Conservation (phyloP, 495 filamentous ascomycete species). For the Tuber calosporum region DNA sequence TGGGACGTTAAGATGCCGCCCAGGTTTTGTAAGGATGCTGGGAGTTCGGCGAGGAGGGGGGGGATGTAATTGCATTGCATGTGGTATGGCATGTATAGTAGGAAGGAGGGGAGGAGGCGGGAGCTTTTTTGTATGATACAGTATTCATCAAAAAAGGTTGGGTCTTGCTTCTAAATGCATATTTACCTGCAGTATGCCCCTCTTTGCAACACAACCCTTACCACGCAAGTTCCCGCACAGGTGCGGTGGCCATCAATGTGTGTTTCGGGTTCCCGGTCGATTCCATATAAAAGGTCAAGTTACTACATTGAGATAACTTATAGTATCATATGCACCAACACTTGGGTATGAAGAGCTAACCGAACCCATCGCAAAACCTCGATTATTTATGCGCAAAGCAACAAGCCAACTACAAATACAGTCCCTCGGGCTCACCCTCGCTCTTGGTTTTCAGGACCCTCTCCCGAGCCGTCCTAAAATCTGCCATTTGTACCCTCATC, state of each 20-base stretch:
- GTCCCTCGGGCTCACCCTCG: conserved; percentile 93
- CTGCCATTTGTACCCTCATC: conserved; percentile 98
- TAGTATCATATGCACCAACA: background rate
- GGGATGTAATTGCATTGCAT: background rate
- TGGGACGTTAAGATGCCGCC: conserved; percentile 77
- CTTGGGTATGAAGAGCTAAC: background rate
- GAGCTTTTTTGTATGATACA: background rate
- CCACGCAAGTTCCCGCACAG: background rate
- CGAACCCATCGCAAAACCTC: background rate
- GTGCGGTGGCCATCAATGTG: background rate
- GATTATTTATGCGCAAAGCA: conserved; percentile 1
- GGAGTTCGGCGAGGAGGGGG: conserved; percentile 3
- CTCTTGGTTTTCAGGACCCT: conserved; percentile 97
- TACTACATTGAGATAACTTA: background rate
- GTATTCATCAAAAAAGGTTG: background rate
- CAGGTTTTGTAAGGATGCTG: conserved; percentile 51
- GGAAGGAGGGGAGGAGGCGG: background rate
- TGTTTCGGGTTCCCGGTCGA: background rate
- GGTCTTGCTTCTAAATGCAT: background rate
- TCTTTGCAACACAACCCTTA: background rate
- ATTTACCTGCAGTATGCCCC: background rate
- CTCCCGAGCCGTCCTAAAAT: conserved; percentile 88
- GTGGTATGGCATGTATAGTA: background rate
- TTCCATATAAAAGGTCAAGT: background rate
- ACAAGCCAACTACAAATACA: conserved; percentile 74